Evolutionary conservation across 441 rosid genomes (phyloP).

Genomic region (Brassica balearica): DNA sequence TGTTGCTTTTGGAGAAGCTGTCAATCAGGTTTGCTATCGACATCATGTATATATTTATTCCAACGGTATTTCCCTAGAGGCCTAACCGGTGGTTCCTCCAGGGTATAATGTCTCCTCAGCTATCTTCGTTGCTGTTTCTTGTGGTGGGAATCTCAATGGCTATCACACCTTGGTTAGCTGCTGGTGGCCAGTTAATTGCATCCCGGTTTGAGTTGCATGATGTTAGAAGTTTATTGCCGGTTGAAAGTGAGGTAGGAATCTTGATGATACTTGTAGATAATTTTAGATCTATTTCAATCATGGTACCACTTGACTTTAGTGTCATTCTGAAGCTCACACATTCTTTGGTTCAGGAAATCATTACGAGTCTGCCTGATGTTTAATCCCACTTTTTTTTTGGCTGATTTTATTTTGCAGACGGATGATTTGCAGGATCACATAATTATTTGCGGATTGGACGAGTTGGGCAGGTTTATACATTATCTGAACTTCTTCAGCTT

Average conservation of each 20-base stretch:
- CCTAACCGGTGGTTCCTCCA: slow-evolving; percentile 49
- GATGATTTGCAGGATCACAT: slow-evolving; percentile 99
- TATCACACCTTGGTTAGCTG: slow-evolving; percentile 97
- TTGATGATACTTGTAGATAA: slow-evolving; percentile 1
- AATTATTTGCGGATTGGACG: slow-evolving; percentile 97
- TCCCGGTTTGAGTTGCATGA: slow-evolving; percentile 96
- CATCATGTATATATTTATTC: background rate
- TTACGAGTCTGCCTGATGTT: slow-evolving; percentile 8
- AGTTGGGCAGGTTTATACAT: slow-evolving; percentile 80
- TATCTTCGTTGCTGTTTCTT: slow-evolving; percentile 94
- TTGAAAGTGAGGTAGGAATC: slow-evolving; percentile 88
- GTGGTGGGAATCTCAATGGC: slow-evolving; percentile 99
- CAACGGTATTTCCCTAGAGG: background rate
- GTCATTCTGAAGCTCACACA: slow-evolving; percentile 29
- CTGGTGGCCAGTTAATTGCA: slow-evolving; percentile 97
- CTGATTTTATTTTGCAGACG: slow-evolving; percentile 62
- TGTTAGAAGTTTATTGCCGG: slow-evolving; percentile 94
- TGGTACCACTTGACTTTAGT: slow-evolving; percentile 30
- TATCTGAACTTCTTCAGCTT: too few species aligned
- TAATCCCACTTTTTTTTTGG: slow-evolving; percentile 31
- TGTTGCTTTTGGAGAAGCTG: slow-evolving; percentile 99
- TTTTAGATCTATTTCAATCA: background rate
- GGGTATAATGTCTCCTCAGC: slow-evolving; percentile 97
- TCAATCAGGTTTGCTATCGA: slow-evolving; percentile 69
- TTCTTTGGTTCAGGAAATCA: slow-evolving; percentile 25